Percentiles rank a stretch among this genome's conserved stretches.
phyloP scores from a whole-genome alignment of 345 rosid species.

The Gossypium ekmanianum region DNA sequence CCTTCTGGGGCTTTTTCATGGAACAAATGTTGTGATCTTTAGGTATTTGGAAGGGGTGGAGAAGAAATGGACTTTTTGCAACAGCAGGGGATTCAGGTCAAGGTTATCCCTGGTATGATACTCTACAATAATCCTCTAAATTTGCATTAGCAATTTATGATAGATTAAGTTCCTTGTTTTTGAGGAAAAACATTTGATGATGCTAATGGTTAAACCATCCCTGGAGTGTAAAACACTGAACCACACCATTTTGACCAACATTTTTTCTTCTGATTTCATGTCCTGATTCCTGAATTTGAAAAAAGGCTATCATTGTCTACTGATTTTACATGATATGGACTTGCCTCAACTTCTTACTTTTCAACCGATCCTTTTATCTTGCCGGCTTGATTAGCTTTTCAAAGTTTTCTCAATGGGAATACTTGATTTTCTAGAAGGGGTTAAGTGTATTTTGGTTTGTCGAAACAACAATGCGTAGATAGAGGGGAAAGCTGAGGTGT shows the following conservation, averaged over 20 bases:
- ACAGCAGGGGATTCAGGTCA: conserved; percentile 84
- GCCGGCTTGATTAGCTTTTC: background rate
- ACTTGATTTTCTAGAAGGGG: background rate
- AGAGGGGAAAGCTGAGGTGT: background rate
- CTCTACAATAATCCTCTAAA: background rate
- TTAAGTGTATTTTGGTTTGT: background rate
- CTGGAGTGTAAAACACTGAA: background rate
- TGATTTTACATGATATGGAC: background rate
- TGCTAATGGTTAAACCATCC: background rate
- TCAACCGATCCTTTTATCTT: background rate
- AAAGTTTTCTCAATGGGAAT: background rate
- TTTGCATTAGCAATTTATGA: background rate
- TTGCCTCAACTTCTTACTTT: background rate
- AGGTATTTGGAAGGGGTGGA: conserved; percentile 97
- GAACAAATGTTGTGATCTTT: conserved; percentile 13
- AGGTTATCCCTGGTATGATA: conserved; percentile 76
- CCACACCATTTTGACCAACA: background rate
- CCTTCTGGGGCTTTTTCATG: background rate
- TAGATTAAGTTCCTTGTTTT: background rate
- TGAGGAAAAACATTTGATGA: background rate
- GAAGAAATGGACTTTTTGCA: conserved; percentile 98
- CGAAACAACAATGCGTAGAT: background rate
- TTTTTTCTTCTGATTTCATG: background rate
- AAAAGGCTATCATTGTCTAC: background rate
- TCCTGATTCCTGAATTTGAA: background rate